These are phyloP conservation scores for Xylaria bambusicola DNA, from an alignment of 495 filamentous ascomycete genomes.

Conservation along the genomic window DNA sequence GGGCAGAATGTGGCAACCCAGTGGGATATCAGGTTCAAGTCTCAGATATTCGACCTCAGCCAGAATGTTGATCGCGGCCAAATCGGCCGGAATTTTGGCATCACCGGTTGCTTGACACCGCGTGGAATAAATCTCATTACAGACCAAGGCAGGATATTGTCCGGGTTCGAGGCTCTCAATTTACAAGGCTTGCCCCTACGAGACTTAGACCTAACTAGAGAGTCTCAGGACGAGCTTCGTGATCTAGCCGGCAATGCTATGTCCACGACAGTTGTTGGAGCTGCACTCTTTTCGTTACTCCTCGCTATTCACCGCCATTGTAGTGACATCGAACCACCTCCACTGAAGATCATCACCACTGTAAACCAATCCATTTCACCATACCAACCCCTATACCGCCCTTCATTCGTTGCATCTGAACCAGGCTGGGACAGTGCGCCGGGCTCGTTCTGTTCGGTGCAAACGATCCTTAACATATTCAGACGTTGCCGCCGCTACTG, in stretches of 20 bases:
- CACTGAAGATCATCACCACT: not conserved
- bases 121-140: conserved; percentile 64
- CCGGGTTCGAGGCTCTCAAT: conserved; percentile 64
- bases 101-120: conserved; percentile 73
- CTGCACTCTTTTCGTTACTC: conserved; percentile 53
- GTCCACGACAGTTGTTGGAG: conserved; percentile 72
- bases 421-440: not conserved
- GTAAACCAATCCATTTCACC: not conserved
- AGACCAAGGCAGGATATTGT: conserved; percentile 61
- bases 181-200: conserved; percentile 74
- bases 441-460: not conserved
- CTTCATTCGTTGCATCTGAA: not conserved
- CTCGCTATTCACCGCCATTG: conserved; percentile 32
- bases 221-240: conserved; percentile 65
- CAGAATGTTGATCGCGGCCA: conserved; percentile 70
- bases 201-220: conserved; percentile 61
- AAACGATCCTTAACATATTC: not conserved
- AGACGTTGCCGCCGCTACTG: conserved; percentile 32
- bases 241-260: conserved; percentile 86
- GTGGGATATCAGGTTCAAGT: conserved; percentile 67
- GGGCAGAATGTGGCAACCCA: not conserved
- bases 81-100: conserved; percentile 47
- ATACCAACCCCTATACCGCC: conserved; percentile 7
- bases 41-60: conserved; percentile 64
- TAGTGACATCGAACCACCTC: conserved; percentile 6